Evolutionary conservation across 306 rosid species (phyloP).

Genomic region (Cercis canadensis): DNA sequence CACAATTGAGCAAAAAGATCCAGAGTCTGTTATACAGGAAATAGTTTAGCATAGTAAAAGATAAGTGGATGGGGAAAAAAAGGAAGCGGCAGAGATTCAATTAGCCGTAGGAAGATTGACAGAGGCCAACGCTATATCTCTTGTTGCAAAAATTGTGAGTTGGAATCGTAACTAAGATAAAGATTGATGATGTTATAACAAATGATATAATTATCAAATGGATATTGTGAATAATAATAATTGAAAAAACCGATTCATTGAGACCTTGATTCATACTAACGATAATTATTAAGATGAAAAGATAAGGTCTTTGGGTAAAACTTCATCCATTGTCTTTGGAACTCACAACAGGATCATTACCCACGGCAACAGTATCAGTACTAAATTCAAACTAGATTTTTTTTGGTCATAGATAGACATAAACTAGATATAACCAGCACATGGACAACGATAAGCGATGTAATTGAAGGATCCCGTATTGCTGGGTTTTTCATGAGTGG

Average conservation of each 20-base stretch:
- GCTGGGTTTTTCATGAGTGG: conserved; percentile 16
- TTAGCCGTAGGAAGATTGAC: conserved; percentile 30
- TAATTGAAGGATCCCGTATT: not conserved
- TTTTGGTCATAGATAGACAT: too few relatives aligned
- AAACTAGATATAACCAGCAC: conserved; percentile 11
- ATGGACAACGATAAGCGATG: not conserved
- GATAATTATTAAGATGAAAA: conserved; percentile 3
- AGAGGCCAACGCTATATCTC: conserved; percentile 7
- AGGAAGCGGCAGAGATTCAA: conserved; percentile 12
- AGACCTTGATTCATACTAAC: not conserved
- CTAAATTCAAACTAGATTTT: not conserved
- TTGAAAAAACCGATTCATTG: not conserved
- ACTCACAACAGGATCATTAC: not conserved
- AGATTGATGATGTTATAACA: not conserved
- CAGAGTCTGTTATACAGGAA: conserved; percentile 70
- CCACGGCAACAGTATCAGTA: not conserved
- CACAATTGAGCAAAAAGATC: conserved; percentile 94
- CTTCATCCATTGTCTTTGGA: not conserved
- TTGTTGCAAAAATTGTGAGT: conserved; percentile 19
- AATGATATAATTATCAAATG: not conserved
- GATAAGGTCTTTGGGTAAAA: not conserved
- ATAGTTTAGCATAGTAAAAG: conserved; percentile 36
- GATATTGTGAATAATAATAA: not conserved
- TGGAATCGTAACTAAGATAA: conserved; percentile 1
- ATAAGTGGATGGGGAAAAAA: conserved; percentile 13